Conservation (phyloP, 208 protist species). For the Herpetomonas muscarum region DNA sequence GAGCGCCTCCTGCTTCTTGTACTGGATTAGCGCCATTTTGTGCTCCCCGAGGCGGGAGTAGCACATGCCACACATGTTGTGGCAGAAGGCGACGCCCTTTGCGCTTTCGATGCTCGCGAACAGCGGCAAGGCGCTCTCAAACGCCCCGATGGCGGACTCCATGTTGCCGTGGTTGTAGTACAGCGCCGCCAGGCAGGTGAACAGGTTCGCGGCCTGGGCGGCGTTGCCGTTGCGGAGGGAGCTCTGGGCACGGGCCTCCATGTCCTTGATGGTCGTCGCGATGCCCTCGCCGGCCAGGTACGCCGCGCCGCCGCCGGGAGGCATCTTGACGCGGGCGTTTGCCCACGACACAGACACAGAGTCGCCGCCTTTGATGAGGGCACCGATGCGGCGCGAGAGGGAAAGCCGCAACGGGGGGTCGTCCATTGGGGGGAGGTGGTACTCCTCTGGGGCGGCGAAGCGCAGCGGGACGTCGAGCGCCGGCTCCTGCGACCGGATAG, state of each 20-base stretch:
- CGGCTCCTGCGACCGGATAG: conserved; percentile 47
- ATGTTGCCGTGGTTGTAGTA: conserved; percentile 85
- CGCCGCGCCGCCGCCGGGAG: conserved; percentile 7
- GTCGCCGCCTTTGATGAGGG: conserved; percentile 66
- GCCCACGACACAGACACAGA: conserved; percentile 51
- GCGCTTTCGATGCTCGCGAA: conserved; percentile 56
- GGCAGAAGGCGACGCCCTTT: conserved; percentile 64
- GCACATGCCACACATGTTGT: conserved; percentile 85
- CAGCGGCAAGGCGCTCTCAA: conserved; percentile 43
- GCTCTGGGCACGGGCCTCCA: conserved; percentile 53
- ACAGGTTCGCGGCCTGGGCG: conserved; percentile 43
- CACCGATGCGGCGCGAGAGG: conserved; percentile 53
- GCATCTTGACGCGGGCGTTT: conserved; percentile 5
- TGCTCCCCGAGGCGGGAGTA: conserved; percentile 64
- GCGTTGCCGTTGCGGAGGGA: conserved; percentile 50
- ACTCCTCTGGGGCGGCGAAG: conserved; percentile 69
- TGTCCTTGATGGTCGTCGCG: conserved; percentile 38
- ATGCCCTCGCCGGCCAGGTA: neutral
- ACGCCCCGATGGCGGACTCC: conserved; percentile 47
- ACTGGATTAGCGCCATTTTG: conserved; percentile 72
- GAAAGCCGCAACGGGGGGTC: conserved; percentile 61
- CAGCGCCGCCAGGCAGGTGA: conserved; percentile 52
- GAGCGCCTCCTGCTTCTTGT: conserved; percentile 83
- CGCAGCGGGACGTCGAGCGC: conserved; percentile 79
- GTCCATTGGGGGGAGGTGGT: conserved; percentile 50